These are phyloP conservation scores for Crinitomyces ghanaensis DNA, from an alignment of 805 yeast species.

Conservation along the genomic window DNA sequence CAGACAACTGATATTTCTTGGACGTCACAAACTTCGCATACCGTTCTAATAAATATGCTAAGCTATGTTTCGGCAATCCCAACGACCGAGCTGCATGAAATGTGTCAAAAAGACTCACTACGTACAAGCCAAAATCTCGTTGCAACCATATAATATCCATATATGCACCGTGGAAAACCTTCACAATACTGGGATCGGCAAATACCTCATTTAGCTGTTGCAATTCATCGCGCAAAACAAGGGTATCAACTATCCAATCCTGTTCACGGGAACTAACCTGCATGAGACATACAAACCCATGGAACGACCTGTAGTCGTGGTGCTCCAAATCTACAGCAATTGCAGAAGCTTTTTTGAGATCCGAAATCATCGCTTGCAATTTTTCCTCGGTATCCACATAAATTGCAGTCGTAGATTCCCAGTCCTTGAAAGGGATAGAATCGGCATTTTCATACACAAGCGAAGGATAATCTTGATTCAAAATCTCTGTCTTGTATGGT, in stretches of 20 bases:
- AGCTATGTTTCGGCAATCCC: slow-evolving; percentile 70
- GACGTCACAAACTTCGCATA: slow-evolving; percentile 80
- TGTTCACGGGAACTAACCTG: slow-evolving; percentile 74
- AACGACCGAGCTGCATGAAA: slow-evolving; percentile 75
- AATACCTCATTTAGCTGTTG: slow-evolving; percentile 58
- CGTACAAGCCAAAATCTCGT: slow-evolving; percentile 82
- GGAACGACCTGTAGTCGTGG: slow-evolving; percentile 82
- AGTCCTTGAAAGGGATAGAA: slow-evolving; percentile 45
- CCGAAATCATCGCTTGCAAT: slow-evolving; percentile 43
- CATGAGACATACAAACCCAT: slow-evolving; percentile 87
- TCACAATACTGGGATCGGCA: slow-evolving; percentile 68
- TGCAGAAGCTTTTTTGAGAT: slow-evolving; percentile 40
- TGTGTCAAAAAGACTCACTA: slow-evolving; percentile 87
- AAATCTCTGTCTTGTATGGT: slow-evolving; percentile 73
- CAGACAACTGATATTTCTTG: slow-evolving; percentile 90
- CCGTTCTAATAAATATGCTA: slow-evolving; percentile 72
- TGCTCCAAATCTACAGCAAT: slow-evolving; percentile 95
- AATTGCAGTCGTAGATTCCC: slow-evolving; percentile 43
- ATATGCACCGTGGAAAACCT: slow-evolving; percentile 91
- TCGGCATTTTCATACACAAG: slow-evolving; percentile 26
- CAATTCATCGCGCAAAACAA: slow-evolving; percentile 65
- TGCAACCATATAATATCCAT: slow-evolving; percentile 98
- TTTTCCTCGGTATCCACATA: slow-evolving; percentile 59
- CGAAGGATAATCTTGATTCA: slow-evolving; percentile 55
- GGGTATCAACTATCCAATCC: slow-evolving; percentile 82